Conservation (phyloP, 768 basidiomycete genomes). For the Boletus rex-veris region DNA sequence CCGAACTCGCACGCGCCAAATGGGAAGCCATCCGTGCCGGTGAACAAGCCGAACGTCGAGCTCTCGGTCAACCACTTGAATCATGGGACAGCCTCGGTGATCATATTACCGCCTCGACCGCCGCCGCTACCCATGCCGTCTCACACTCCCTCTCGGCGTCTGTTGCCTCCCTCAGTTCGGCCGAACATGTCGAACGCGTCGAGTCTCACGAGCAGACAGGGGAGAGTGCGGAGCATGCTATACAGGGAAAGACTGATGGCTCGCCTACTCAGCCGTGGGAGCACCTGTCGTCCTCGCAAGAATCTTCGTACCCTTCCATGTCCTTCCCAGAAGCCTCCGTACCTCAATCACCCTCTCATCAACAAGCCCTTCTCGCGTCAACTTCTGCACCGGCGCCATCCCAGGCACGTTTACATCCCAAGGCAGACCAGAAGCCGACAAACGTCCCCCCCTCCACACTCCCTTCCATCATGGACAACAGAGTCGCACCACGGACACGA, state of each 20-base stretch:
- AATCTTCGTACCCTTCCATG: slow-evolving; percentile 76
- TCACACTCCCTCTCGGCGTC: slow-evolving; percentile 19
- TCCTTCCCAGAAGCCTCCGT: slow-evolving; percentile 64
- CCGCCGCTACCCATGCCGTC: slow-evolving; percentile 18
- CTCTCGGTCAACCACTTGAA: slow-evolving; percentile 21
- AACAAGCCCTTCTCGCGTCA: slow-evolving; percentile 19
- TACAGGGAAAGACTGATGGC: slow-evolving; percentile 13
- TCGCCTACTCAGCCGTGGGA: slow-evolving; percentile 66
- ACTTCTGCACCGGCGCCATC: slow-evolving; percentile 1
- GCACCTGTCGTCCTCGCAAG: slow-evolving; percentile 56
- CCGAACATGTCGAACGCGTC: slow-evolving; percentile 12
- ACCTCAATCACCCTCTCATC: slow-evolving; percentile 43
- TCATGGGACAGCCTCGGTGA: slow-evolving; percentile 24
- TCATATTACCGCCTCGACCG: slow-evolving; percentile 21
- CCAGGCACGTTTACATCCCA: slow-evolving; percentile 18
- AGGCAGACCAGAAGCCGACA: slow-evolving; percentile 26
- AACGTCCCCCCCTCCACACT: slow-evolving; percentile 46
- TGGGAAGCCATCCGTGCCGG: slow-evolving; percentile 62
- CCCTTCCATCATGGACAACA: slow-evolving; percentile 64
- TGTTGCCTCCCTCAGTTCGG: slow-evolving; percentile 17
- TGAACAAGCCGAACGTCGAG: slow-evolving; percentile 44
- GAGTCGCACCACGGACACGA: slow-evolving; percentile 65
- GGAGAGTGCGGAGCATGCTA: slow-evolving; percentile 10
- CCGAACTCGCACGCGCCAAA: slow-evolving; percentile 65
- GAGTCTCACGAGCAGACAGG: slow-evolving; percentile 27